Evolutionary conservation across 805 yeast genomes (phyloP).

Genomic region (Suhomyces sp.): DNA sequence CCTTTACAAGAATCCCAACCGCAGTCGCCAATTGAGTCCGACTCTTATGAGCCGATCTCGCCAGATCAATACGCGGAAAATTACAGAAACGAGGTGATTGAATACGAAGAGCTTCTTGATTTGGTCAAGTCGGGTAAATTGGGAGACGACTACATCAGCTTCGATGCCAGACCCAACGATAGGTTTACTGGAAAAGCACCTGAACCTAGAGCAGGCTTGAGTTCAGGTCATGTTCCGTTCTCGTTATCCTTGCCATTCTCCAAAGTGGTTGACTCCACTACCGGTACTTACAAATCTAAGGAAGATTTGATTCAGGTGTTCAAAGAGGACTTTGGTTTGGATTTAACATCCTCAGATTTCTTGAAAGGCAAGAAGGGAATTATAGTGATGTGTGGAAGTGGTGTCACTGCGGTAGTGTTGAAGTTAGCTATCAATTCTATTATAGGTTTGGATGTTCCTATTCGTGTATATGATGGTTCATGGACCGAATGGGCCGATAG

Average conservation of each 20-base stretch:
- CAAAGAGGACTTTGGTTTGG: constrained; percentile 28
- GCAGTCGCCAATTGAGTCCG: constrained; percentile 15
- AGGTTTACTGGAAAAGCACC: constrained; percentile 78
- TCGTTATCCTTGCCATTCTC: constrained; percentile 73
- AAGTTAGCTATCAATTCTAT: constrained; percentile 59
- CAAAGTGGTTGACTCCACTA: constrained; percentile 49
- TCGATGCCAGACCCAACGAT: constrained; percentile 79
- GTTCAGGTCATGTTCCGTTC: constrained; percentile 89
- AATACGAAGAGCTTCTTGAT: constrained; percentile 62
- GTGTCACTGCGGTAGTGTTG: constrained; percentile 86
- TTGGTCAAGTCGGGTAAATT: constrained; percentile 51
- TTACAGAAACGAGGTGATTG: constrained; percentile 49
- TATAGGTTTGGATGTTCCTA: constrained; percentile 33
- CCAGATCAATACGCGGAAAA: constrained; percentile 30
- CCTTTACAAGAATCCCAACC: constrained; percentile 41
- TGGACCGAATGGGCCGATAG: constrained; percentile 87
- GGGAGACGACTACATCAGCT: constrained; percentile 46
- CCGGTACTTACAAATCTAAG: constrained; percentile 46
- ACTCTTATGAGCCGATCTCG: constrained; percentile 13
- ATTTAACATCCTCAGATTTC: constrained; percentile 23
- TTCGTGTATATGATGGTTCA: constrained; percentile 67
- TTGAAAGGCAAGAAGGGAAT: constrained; percentile 55
- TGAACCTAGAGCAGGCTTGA: constrained; percentile 85
- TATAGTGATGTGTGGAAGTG: constrained; percentile 92
- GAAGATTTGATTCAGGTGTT: constrained; percentile 49